These are phyloP conservation scores for Knoxia roxburghii DNA, from an alignment of 257 asterid genomes.

Conservation along the genomic window DNA sequence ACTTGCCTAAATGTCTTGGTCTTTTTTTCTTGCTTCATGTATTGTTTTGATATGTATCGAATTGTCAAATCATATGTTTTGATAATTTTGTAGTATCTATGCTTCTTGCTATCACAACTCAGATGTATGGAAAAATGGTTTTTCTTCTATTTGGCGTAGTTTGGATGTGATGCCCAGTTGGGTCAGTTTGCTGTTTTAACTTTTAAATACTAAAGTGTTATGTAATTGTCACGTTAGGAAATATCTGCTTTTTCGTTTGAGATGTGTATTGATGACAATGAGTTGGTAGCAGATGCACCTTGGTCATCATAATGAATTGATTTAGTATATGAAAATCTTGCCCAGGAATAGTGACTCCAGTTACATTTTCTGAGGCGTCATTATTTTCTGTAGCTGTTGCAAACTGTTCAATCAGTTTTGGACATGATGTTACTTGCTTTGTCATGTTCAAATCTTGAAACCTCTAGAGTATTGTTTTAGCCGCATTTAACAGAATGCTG, in stretches of 20 bases:
- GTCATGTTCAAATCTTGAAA: no score
- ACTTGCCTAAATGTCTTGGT: background rate
- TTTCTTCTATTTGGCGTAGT: background rate
- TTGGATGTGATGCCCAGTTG: background rate
- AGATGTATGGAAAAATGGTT: background rate
- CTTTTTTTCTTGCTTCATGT: background rate
- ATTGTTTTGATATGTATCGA: background rate
- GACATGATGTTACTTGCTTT: no score
- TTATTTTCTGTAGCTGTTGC: no score
- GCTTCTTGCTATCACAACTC: background rate
- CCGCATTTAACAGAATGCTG: no score
- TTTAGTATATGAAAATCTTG: background rate
- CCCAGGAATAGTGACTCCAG: no score
- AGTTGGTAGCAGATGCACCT: background rate
- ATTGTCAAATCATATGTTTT: background rate
- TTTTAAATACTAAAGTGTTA: background rate
- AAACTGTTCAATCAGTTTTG: no score
- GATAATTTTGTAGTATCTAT: background rate
- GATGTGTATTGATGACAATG: background rate
- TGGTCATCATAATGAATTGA: background rate
- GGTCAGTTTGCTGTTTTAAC: background rate
- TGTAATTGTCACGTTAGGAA: background rate
- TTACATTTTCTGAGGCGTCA: no score
- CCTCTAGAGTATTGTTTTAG: no score
- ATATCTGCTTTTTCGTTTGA: background rate